Base-by-base conservation (phyloP, 202 grass and related monocot species). In the Panicum virgatum region DNA sequence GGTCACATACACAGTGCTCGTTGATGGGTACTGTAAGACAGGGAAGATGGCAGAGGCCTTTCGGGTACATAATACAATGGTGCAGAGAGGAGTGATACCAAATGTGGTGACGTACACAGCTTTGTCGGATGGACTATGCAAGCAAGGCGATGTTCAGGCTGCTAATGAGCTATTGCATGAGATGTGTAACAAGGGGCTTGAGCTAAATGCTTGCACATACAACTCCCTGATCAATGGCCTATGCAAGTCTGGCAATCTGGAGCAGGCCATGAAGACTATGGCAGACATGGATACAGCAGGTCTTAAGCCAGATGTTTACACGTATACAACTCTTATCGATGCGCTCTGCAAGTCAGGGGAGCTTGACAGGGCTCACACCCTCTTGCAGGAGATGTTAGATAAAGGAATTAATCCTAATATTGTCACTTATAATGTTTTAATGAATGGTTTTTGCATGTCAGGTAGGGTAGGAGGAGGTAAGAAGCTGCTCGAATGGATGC, bases 101-200 rank as follows among this genome's bases (percentile, higher is more conserved):
- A 98, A 98, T 84, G 88, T 98, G 68, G 95, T 98, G 74, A 98
- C 95, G 75, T 98, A 98, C 69, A 93, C 95, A 42, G 88, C 90
- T 84, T 75, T 98, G 56, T 89, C 90, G 8, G 92, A 98, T 45
- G 95, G 90, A 52, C 86, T 98, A 30, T 94, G 95, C 85, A 98
- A 98, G 69, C 92, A 93, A 63, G 89, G 95, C 15, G 92, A 98
- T 37, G 62, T 94, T 50, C 86, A 80, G 64, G 80, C 76, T 1
- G 95, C 92, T 26, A 94, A 98, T 88, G 95, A 98, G 84, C 88
- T 98, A 72, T 83, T 98, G 84, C 95, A 94, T 78, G 92, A 93
- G 79, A 91, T 92, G 86, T 93, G 84, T 61, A 77, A 37, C 40
- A 98, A 91, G 82, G 95, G 95, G 62, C 69, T 94, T 68, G 84